Conservation (phyloP, 441 rosid species). For the Brassica hybrid region DNA sequence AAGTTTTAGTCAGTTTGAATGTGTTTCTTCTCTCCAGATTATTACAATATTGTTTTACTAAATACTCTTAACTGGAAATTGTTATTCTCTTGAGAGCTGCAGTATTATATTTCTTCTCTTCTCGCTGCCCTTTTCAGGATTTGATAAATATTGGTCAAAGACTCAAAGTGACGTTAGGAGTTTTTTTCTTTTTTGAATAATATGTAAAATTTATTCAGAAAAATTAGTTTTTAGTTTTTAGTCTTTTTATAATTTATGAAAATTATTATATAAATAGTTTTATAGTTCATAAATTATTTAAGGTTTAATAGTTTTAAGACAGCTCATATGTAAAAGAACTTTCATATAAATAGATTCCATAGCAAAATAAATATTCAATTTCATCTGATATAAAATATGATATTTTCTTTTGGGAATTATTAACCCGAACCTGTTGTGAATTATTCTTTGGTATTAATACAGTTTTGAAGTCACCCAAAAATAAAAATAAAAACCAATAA, state of each 20-base stretch:
- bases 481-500: not conserved
- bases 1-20: not conserved
- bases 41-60: too few species aligned
- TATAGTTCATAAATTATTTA: not conserved
- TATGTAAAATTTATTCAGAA: too few species aligned
- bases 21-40: not conserved
- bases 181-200: too few species aligned
- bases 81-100: too few species aligned
- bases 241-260: not conserved
- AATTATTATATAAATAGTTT: not conserved
- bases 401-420: not conserved
- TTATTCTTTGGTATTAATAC: constrained; percentile 21
- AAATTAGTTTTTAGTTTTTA: too few species aligned
- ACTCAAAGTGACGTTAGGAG: too few species aligned
- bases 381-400: not conserved
- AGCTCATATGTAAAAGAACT: not conserved
- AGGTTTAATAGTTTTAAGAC: not conserved
- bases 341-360: not conserved
- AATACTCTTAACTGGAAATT: too few species aligned
- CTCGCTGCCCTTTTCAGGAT: too few species aligned
- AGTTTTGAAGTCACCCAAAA: constrained; percentile 19
- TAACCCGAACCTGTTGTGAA: constrained; percentile 11
- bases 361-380: not conserved
- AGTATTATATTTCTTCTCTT: too few species aligned
- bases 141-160: too few species aligned